These are phyloP conservation scores for Populus simonii DNA, from an alignment of 345 rosid species.

Conservation along the genomic window DNA sequence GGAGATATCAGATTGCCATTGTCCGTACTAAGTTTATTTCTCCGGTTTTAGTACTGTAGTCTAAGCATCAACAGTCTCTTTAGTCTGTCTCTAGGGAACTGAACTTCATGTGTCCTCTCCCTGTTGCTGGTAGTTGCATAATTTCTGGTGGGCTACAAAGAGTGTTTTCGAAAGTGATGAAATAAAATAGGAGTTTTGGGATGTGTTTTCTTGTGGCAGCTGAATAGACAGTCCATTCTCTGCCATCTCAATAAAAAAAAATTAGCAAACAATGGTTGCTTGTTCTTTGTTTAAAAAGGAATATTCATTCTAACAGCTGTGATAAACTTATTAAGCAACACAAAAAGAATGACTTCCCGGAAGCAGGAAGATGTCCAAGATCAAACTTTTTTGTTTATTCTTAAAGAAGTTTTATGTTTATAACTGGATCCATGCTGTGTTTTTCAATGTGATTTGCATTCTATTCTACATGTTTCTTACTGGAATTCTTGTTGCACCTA, in stretches of 20 bases:
- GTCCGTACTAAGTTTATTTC: neutral
- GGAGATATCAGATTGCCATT: conserved; percentile 4
- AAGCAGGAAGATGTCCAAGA: conserved; percentile 1
- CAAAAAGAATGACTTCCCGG: no score
- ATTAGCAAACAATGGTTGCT: no score
- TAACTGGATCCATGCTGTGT: neutral
- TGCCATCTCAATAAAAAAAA: neutral
- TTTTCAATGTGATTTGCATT: conserved; percentile 1
- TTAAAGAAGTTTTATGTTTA: neutral
- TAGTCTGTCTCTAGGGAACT: neutral
- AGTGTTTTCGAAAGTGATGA: neutral
- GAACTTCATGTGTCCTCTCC: neutral
- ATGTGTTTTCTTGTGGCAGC: neutral
- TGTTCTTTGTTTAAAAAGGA: no score
- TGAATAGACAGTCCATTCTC: neutral
- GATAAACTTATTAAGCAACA: neutral
- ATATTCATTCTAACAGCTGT: no score
- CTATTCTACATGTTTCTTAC: neutral
- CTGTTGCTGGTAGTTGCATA: neutral
- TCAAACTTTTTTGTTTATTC: neutral
- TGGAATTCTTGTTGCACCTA: no score
- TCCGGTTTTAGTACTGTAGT: neutral
- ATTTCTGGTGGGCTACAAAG: neutral
- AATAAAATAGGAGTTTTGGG: neutral
- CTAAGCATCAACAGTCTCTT: neutral